Evolutionary conservation across 1,284 basidiomycete species (phyloP), one percentile per base, ranked within the genome.

Genomic region (Ceratobasidium sp.): DNA sequence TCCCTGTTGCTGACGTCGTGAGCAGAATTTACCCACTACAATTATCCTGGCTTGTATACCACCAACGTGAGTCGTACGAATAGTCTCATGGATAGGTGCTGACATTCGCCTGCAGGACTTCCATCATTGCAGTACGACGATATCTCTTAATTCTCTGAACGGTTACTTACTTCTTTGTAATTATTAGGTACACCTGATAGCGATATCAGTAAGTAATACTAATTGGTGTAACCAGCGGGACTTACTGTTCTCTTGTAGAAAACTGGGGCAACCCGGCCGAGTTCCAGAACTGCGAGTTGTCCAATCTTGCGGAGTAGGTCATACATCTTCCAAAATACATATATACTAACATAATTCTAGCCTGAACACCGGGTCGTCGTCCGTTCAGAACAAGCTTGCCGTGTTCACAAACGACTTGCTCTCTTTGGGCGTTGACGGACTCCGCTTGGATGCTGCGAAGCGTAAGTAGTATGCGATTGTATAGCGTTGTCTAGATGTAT

Each of bases 271-370:
- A 89, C 79, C 82, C 87, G 4, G 69, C 83, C 0, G 87, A 92
- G 82, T 91, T 92, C 1, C 89, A 90, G 83, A 91, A 89, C 0
- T 92, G 91, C 82, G 84, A 92, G 80, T 84, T 91, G 20, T 86
- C 81, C 1, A 87, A 87, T 78, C 85, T 91, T 2, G 90, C 90
- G 0, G 91, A 92, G 90, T 91, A 80, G 78, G 87, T 83, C 56
- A 61, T 40, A 23, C 66, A 13, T 38, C 67, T 17, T 61, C 33
- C 40, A 52, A 48, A 20, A 17, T 68, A 20, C 5, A 57, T 69
- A 17, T 50, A 74, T 42, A 64, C 50, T 62, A 42, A 68, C 6
- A 50, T 38, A 13, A 54, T 7, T n/a, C 48, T 26, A 79, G 46
- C 38, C 42, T 75, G 17, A 75, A 75, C 28, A 64, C 71, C 33